Evolutionary conservation across 2,329 filamentous ascomycete species (phyloP).

Genomic region (Ascochyta clinopodiicola): DNA sequence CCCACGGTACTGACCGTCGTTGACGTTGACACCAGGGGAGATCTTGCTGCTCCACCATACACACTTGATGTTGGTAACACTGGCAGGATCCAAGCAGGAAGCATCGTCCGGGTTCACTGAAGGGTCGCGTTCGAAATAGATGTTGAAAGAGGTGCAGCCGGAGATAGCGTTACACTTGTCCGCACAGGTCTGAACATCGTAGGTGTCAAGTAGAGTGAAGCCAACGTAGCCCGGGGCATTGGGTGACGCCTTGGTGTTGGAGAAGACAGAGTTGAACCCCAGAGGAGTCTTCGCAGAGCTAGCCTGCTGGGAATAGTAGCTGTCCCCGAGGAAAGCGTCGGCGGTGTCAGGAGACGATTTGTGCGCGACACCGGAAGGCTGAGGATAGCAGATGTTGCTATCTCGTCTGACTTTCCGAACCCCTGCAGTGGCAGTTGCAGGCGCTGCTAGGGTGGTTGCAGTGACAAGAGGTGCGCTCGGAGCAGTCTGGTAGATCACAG

Average conservation of each 20-base stretch:
- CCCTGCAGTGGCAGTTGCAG: background rate
- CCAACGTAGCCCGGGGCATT: slow-evolving; percentile 2
- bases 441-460: background rate
- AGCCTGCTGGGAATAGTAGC: background rate
- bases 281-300: background rate
- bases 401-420: background rate
- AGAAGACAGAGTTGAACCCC: background rate
- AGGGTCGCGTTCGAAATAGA: slow-evolving; percentile 30
- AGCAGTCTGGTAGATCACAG: slow-evolving; percentile 4
- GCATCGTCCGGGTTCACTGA: slow-evolving; percentile 10
- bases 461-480: slow-evolving; percentile 2
- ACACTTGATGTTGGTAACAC: slow-evolving; percentile 38
- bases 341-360: background rate
- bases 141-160: slow-evolving; percentile 21
- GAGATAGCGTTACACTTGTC: slow-evolving; percentile 18
- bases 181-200: slow-evolving; percentile 2
- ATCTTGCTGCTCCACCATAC: slow-evolving; percentile 32
- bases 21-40: slow-evolving; percentile 25
- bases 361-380: background rate
- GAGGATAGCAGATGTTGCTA: background rate
- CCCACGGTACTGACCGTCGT: slow-evolving; percentile 32
- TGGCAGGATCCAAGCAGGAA: slow-evolving; percentile 23
- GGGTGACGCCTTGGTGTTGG: background rate
- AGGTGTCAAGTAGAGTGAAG: slow-evolving; percentile 1
- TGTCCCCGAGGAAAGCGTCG: background rate